Evolutionary conservation across 768 basidiomycete species (phyloP).

Genomic region (Mycena galericulata): DNA sequence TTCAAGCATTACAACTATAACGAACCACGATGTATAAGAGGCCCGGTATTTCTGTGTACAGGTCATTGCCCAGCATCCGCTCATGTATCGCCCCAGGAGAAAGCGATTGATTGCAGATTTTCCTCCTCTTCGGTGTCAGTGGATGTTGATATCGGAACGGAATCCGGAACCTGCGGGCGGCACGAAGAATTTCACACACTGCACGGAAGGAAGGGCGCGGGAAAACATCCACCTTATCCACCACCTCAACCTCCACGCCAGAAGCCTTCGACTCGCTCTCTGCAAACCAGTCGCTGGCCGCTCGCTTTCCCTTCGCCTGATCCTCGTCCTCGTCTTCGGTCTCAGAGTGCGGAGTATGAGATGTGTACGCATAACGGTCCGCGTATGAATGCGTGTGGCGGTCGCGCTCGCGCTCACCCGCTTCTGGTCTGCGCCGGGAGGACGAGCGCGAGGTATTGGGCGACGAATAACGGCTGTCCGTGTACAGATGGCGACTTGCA

Average conservation of each 20-base stretch:
- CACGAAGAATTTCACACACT: not conserved
- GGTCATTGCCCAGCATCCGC: too few species aligned
- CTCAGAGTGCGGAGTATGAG: not conserved
- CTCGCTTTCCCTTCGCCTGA: not conserved
- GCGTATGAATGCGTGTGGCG: too few species aligned
- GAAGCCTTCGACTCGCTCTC: slow-evolving; percentile 5
- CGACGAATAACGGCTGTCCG: slow-evolving; percentile 11
- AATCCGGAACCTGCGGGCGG: not conserved
- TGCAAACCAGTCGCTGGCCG: not conserved
- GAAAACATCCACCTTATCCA: too few species aligned
- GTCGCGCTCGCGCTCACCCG: too few species aligned
- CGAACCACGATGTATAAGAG: too few species aligned
- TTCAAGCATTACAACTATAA: too few species aligned
- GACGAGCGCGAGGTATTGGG: slow-evolving; percentile 13
- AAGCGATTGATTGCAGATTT: slow-evolving; percentile 3
- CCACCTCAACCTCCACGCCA: slow-evolving; percentile 7
- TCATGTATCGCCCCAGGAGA: slow-evolving; percentile 13
- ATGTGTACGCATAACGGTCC: not conserved
- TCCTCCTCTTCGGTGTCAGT: too few species aligned
- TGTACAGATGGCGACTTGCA: not conserved
- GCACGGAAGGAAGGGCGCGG: not conserved
- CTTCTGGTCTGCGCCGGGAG: not conserved
- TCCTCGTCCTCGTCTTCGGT: not conserved
- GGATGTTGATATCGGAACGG: too few species aligned
- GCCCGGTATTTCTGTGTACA: too few species aligned